Conservation (phyloP, 306 rosid genomes). For the Acacia crassicarpa region DNA sequence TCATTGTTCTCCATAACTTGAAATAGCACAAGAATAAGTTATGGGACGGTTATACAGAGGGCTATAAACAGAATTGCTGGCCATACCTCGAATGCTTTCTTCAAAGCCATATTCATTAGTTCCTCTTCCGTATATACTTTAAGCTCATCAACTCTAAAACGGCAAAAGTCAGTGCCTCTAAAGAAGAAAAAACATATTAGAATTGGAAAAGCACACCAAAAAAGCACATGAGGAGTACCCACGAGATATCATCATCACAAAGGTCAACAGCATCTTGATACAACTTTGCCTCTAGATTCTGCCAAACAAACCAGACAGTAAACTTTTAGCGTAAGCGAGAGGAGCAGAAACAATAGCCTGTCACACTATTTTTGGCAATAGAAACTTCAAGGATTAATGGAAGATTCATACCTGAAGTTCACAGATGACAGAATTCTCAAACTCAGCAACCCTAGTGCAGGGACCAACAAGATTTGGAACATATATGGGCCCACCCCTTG, state of each 20-base stretch:
- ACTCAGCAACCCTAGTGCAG: conserved; percentile 50
- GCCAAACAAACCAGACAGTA: conserved; percentile 20
- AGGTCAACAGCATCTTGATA: conserved; percentile 35
- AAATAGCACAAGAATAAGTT: conserved; percentile 12
- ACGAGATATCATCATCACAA: conserved; percentile 61
- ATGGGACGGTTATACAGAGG: not conserved
- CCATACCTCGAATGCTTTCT: conserved; percentile 53
- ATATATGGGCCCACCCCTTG: conserved; percentile 86
- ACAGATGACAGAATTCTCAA: conserved; percentile 48
- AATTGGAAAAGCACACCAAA: not conserved
- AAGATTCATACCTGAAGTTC: conserved; percentile 58
- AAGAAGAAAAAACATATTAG: not conserved
- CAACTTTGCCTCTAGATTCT: conserved; percentile 60
- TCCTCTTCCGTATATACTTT: conserved; percentile 70
- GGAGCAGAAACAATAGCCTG: not conserved
- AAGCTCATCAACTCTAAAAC: conserved; percentile 73
- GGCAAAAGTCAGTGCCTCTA: not conserved
- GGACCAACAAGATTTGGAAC: conserved; percentile 58
- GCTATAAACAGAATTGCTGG: not conserved
- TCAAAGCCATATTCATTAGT: conserved; percentile 80
- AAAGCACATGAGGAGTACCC: conserved; percentile 19
- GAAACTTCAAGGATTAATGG: not conserved
- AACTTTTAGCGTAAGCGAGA: not conserved
- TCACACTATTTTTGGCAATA: not conserved
- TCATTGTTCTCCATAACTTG: conserved; percentile 37